phyloP scores from a whole-genome alignment of 164 flowering plant species.

The Tinospora cordifolia region DNA sequence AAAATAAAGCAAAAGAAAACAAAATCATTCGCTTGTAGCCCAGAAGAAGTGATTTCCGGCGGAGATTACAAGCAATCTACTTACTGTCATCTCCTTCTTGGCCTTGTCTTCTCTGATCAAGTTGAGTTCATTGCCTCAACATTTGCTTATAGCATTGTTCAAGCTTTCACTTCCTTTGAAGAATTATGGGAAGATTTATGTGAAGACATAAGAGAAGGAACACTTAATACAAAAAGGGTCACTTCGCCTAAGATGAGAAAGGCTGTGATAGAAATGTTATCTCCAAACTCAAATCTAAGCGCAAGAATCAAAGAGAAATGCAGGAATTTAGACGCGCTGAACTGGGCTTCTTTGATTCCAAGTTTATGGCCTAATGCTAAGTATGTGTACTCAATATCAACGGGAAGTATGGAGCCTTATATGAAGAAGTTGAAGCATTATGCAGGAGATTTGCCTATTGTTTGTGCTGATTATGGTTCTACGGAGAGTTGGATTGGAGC shows the following conservation, averaged over 20 bases:
- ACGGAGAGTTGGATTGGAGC: conserved; percentile 94
- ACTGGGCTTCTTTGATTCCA: conserved; percentile 57
- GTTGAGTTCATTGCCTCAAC: conserved; percentile 80
- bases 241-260: conserved; percentile 34
- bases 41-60: conserved; percentile 58
- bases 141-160: conserved; percentile 66
- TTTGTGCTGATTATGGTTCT: conserved; percentile 90
- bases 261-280: conserved; percentile 36
- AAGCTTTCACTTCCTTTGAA: conserved; percentile 59
- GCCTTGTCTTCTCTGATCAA: conserved; percentile 43
- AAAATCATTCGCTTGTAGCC: conserved; percentile 76
- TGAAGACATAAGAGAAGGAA: conserved; percentile 52
- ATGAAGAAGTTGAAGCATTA: conserved; percentile 66
- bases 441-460: conserved; percentile 56
- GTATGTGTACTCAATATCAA: conserved; percentile 74
- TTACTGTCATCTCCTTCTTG: conserved; percentile 82
- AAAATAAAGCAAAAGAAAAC: conserved; percentile 58
- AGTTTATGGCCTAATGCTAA: conserved; percentile 77
- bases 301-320: conserved; percentile 35
- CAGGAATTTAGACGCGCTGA: conserved; percentile 25
- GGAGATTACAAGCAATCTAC: conserved; percentile 70
- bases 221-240: conserved; percentile 45
- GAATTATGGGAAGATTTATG: conserved; percentile 60
- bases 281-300: conserved; percentile 50
- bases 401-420: conserved; percentile 83